phyloP scores from a whole-genome alignment of 1,284 basidiomycete genomes.

The Ustilago xerochloae region DNA sequence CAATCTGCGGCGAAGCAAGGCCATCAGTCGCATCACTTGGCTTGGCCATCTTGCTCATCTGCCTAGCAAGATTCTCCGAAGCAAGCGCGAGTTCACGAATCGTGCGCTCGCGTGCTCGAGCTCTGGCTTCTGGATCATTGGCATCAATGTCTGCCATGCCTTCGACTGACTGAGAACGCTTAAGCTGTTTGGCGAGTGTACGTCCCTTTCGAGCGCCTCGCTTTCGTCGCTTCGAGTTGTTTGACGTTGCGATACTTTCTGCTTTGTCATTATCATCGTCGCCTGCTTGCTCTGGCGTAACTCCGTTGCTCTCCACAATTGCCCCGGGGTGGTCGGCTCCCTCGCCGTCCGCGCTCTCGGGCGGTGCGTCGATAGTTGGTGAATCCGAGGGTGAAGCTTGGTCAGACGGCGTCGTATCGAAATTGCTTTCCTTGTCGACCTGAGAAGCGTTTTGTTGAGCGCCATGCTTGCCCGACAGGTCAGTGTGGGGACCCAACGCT shows the following conservation, averaged over 20 bases:
- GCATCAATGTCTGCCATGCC: slow-evolving; percentile 27
- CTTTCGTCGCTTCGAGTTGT: slow-evolving; percentile 54
- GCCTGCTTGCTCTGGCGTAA: background rate
- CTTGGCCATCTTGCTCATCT: slow-evolving; percentile 57
- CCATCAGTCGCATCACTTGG: slow-evolving; percentile 34
- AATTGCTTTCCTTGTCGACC: too few relatives aligned
- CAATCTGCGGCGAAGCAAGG: slow-evolving; percentile 11
- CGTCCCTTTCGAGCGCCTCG: slow-evolving; percentile 56
- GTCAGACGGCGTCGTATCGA: too few relatives aligned
- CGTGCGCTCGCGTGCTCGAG: slow-evolving; percentile 40
- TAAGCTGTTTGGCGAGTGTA: slow-evolving; percentile 55
- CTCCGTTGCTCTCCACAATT: slow-evolving; percentile 2
- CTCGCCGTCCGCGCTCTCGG: background rate
- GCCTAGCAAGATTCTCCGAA: slow-evolving; percentile 53
- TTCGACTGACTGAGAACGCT: slow-evolving; percentile 54
- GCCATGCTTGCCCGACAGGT: too few relatives aligned
- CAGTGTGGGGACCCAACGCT: too few relatives aligned
- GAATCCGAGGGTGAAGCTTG: background rate
- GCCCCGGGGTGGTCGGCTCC: slow-evolving; percentile 1
- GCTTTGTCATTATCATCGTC: slow-evolving; percentile 16
- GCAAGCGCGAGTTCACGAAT: slow-evolving; percentile 54
- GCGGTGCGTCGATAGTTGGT: background rate
- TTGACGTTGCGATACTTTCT: slow-evolving; percentile 33
- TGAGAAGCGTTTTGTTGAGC: too few relatives aligned
- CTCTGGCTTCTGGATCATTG: slow-evolving; percentile 26